Conservation (phyloP, 257 asterid genomes). For the Solanum rostratum region DNA sequence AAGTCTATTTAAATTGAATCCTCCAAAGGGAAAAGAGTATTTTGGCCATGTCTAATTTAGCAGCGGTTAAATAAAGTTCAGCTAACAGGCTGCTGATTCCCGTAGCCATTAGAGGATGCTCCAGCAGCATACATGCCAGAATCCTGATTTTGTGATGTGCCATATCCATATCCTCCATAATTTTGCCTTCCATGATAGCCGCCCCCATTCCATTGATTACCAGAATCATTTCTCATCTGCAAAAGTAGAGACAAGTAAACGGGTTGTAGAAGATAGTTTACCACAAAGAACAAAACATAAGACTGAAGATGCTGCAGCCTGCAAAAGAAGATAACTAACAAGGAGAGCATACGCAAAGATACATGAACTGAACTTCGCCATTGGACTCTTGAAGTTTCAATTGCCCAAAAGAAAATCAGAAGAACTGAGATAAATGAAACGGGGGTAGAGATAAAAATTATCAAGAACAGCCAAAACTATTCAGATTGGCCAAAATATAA, state of each 20-base stretch:
- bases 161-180: conserved; percentile 63
- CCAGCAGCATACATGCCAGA: conserved; percentile 25
- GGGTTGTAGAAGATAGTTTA: neutral
- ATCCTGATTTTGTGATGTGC: conserved; percentile 19
- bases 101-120: conserved; percentile 55
- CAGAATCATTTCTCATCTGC: conserved; percentile 56
- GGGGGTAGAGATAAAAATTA: neutral
- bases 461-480: neutral
- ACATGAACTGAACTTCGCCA: neutral
- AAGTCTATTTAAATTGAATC: conserved; percentile 13
- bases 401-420: neutral
- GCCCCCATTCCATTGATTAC: conserved; percentile 49
- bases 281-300: neutral
- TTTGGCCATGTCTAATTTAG: conserved; percentile 13
- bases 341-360: neutral
- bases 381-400: neutral
- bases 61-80: conserved; percentile 10
- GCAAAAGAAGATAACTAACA: neutral
- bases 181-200: conserved; percentile 56
- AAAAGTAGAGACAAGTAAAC: neutral
- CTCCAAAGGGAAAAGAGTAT: conserved; percentile 14
- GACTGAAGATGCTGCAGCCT: neutral
- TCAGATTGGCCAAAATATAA: neutral
- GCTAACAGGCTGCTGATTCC: conserved; percentile 63
- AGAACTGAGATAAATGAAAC: neutral